phyloP scores from a whole-genome alignment of 345 rosid species.

The Gossypioides kirkii region DNA sequence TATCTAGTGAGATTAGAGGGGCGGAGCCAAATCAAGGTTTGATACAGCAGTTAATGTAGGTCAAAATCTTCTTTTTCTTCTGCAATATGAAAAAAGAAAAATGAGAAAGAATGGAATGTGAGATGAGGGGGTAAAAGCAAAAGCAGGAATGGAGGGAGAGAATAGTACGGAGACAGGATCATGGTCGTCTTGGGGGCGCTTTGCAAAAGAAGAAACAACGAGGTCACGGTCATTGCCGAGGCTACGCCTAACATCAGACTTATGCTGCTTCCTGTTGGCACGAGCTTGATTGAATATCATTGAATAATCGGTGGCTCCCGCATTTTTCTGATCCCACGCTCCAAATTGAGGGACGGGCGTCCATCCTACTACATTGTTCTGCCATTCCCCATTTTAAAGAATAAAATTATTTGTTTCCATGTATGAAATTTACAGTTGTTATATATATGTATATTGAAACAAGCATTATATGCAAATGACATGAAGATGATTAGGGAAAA shows the following conservation, averaged over 20 bases:
- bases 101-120: conserved; percentile 8
- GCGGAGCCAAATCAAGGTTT: conserved; percentile 34
- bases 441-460: neutral
- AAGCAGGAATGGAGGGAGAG: neutral
- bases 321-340: conserved; percentile 59
- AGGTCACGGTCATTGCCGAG: conserved; percentile 51
- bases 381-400: neutral
- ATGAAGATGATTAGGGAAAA: neutral
- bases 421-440: too few relatives aligned
- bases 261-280: conserved; percentile 57
- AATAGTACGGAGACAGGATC: conserved; percentile 41
- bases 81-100: conserved; percentile 36
- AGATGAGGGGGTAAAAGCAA: neutral
- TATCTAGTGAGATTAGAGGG: too few relatives aligned
- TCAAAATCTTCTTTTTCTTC: conserved; percentile 71
- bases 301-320: conserved; percentile 50
- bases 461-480: neutral
- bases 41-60: conserved; percentile 78
- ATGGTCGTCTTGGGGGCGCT: conserved; percentile 22
- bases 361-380: neutral
- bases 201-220: conserved; percentile 23
- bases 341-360: conserved; percentile 70
- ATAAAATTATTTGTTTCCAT: too few relatives aligned
- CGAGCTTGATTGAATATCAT: conserved; percentile 63
- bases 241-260: conserved; percentile 42